Conservation (phyloP, 208 protist species). For the Acanthamoeba lenticulata region DNA sequence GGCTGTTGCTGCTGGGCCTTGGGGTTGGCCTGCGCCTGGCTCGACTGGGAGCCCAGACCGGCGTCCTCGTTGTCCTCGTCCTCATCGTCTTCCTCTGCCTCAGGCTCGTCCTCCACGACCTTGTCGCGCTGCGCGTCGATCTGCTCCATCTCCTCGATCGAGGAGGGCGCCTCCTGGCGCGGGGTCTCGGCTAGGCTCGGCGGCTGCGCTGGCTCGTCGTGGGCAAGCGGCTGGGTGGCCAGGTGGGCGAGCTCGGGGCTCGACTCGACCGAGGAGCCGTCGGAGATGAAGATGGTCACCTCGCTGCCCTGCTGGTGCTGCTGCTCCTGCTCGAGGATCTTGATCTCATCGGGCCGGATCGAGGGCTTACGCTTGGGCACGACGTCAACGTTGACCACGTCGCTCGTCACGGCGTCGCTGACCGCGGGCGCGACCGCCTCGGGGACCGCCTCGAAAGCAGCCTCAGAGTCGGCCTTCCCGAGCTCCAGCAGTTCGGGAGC, state of each 20-base stretch:
- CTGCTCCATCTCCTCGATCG: neutral
- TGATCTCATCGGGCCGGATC: slow-evolving; percentile 33
- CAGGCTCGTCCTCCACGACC: neutral
- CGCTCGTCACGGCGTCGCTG: neutral
- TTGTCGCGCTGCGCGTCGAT: neutral
- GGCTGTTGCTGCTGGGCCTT: neutral
- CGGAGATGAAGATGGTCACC: slow-evolving; percentile 19
- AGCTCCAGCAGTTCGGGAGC: neutral
- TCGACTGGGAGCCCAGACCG: neutral
- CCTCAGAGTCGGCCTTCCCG: neutral
- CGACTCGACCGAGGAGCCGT: neutral
- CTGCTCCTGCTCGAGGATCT: slow-evolving; percentile 8
- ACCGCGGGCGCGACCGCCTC: neutral
- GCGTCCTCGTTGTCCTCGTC: neutral
- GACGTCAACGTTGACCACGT: neutral
- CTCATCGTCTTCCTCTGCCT: neutral
- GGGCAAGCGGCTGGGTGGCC: neutral
- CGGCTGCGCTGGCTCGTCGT: too few relatives aligned
- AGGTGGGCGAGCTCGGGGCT: neutral
- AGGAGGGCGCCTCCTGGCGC: neutral
- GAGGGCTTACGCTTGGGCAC: slow-evolving; percentile 10
- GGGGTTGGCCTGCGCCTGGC: neutral
- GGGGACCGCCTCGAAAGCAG: neutral
- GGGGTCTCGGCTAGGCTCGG: neutral
- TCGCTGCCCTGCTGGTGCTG: neutral